A percentile compares a stretch with the other conserved stretches of the same genome.
These are phyloP conservation scores for Acidiella bohemica DNA, from an alignment of 495 filamentous ascomycete species.

Conservation along the genomic window DNA sequence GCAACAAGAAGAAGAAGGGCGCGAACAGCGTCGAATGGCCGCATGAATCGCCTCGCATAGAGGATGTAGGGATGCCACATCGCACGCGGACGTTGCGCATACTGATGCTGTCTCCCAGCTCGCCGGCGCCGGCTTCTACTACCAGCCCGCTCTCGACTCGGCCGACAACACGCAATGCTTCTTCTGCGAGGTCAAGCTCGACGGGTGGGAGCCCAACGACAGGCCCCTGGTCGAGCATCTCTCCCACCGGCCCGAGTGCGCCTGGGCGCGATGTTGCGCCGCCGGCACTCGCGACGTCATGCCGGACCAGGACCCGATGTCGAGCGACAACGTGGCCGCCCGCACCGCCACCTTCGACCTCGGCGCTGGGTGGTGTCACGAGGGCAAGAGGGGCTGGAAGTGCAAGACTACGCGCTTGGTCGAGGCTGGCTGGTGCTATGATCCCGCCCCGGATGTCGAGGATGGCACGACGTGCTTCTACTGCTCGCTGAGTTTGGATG, in stretches of 20 bases:
- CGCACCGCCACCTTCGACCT: conserved; percentile 64
- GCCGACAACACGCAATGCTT: conserved; percentile 88
- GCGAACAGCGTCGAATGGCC: conserved; percentile 58
- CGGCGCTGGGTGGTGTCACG: conserved; percentile 63
- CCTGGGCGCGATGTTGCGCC: too few relatives aligned
- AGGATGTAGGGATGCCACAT: conserved; percentile 38
- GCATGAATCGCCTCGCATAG: conserved; percentile 50
- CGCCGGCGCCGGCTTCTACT: conserved; percentile 83
- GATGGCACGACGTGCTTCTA: conserved; percentile 83
- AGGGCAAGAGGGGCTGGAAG: conserved; percentile 72
- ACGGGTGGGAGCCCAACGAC: conserved; percentile 81
- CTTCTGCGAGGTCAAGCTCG: conserved; percentile 61
- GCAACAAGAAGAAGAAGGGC: conserved; percentile 36
- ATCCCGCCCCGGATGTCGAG: conserved; percentile 48
- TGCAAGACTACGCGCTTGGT: conserved; percentile 86
- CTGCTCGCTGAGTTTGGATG: conserved; percentile 71
- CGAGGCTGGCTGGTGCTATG: conserved; percentile 86
- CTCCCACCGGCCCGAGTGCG: conserved; percentile 65
- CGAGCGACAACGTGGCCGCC: conserved; percentile 55
- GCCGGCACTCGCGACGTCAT: too few relatives aligned
- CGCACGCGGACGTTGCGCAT: neutral
- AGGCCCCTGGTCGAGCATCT: conserved; percentile 71
- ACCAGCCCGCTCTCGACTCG: conserved; percentile 54
- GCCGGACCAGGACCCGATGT: conserved; percentile 54
- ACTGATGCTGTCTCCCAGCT: conserved; percentile 38